Evolutionary conservation across 73 alveolate genomes (phyloP).

Genomic region (Symbiodinium natans): DNA sequence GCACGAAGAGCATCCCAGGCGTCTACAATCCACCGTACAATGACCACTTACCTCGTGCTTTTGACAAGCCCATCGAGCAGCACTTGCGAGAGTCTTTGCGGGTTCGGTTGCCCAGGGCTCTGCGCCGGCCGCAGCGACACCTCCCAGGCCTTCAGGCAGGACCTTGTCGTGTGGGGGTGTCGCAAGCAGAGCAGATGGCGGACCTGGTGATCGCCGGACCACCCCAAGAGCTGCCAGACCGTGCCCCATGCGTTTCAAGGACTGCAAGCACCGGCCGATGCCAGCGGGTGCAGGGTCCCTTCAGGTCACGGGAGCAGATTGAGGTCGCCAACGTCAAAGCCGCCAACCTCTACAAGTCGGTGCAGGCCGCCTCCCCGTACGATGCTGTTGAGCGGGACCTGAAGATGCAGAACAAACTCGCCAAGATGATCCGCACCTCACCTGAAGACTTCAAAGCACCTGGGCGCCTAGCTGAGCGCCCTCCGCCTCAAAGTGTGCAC

Average conservation of each 20-base stretch:
- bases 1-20: constrained; percentile 90
- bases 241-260: constrained; percentile 74
- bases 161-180: background rate
- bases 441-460: constrained; percentile 86
- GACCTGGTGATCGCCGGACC: constrained; percentile 25
- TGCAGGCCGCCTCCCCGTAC: constrained; percentile 65
- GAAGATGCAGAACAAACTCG: constrained; percentile 59
- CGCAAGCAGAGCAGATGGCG: constrained; percentile 22
- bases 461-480: constrained; percentile 41
- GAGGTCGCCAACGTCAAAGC: constrained; percentile 86
- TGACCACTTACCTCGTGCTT: constrained; percentile 65
- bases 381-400: constrained; percentile 37
- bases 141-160: background rate
- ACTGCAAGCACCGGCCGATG: constrained; percentile 67
- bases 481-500: constrained; percentile 24
- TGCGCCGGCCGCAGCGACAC: constrained; percentile 22
- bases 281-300: constrained; percentile 85
- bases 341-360: constrained; percentile 63
- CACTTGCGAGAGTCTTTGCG: constrained; percentile 74
- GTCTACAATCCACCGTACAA: constrained; percentile 76
- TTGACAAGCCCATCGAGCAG: constrained; percentile 86
- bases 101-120: constrained; percentile 40
- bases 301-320: constrained; percentile 62
- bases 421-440: constrained; percentile 47
- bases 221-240: constrained; percentile 73